phyloP scores from a whole-genome alignment of 495 filamentous ascomycete genomes.

The Penicillium subrubescens region DNA sequence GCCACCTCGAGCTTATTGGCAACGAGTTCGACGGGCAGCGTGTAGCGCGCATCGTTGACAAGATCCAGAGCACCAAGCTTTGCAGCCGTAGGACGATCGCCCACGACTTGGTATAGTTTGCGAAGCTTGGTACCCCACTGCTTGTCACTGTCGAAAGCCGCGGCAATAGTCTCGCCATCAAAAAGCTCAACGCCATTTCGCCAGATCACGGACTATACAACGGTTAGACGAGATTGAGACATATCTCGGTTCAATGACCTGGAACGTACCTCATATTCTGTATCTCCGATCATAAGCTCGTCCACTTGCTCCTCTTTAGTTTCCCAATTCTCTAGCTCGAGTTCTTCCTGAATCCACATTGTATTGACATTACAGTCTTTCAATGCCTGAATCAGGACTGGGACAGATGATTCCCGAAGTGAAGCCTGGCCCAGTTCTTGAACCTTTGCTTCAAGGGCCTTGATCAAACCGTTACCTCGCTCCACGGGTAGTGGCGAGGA shows the following conservation, averaged over 20 bases:
- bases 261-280: slow-evolving; percentile 39
- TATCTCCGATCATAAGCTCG: slow-evolving; percentile 44
- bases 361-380: slow-evolving; percentile 42
- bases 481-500: slow-evolving; percentile 38
- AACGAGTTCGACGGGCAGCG: slow-evolving; percentile 38
- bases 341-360: slow-evolving; percentile 44
- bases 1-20: slow-evolving; percentile 32
- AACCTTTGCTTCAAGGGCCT: slow-evolving; percentile 32
- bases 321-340: slow-evolving; percentile 36
- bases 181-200: slow-evolving; percentile 41
- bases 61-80: slow-evolving; percentile 42
- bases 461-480: slow-evolving; percentile 32
- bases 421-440: slow-evolving; percentile 33
- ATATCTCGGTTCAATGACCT: neutral
- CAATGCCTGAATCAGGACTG: slow-evolving; percentile 32
- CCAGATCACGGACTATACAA: slow-evolving; percentile 43
- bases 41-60: slow-evolving; percentile 39
- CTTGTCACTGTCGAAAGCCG: slow-evolving; percentile 34
- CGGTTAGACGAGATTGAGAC: neutral
- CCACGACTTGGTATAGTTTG: slow-evolving; percentile 40
- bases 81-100: slow-evolving; percentile 39
- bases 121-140: slow-evolving; percentile 36
- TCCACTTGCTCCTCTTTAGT: slow-evolving; percentile 37
- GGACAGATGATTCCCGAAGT: slow-evolving; percentile 30
- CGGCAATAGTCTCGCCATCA: slow-evolving; percentile 31